A percentile compares a stretch with the other conserved stretches of the same genome.
phyloP scores from a whole-genome alignment of 495 filamentous ascomycete species.

The Penicillium canescens region DNA sequence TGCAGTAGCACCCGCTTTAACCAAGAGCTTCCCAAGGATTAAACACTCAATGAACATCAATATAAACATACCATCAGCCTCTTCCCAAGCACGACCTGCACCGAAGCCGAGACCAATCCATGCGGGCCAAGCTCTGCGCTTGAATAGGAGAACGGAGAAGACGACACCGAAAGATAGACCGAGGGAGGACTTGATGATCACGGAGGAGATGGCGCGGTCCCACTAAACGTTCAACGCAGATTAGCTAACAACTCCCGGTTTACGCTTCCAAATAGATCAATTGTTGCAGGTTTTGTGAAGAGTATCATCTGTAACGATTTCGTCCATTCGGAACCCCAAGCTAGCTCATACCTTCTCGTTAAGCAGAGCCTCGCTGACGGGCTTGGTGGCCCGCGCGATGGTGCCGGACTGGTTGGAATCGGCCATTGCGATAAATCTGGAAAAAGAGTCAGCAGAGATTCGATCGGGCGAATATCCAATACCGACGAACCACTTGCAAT shows the following conservation, averaged over 20 bases:
- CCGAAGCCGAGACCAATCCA: conserved; percentile 92
- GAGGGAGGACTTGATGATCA: conserved; percentile 91
- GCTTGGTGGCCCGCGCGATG: conserved; percentile 60
- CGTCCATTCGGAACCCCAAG: background rate
- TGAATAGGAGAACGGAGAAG: conserved; percentile 97
- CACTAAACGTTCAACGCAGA: conserved; percentile 59
- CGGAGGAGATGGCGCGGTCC: conserved; percentile 95
- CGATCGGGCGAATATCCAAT: background rate
- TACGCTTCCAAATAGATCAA: background rate
- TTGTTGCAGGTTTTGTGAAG: background rate
- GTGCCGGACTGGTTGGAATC: conserved; percentile 53
- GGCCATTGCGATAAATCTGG: conserved; percentile 52
- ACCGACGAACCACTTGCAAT: conserved; percentile 2
- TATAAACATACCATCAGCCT: conserved; percentile 56
- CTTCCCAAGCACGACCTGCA: conserved; percentile 93
- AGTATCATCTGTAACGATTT: background rate
- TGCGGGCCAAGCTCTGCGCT: conserved; percentile 93
- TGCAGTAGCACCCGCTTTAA: background rate
- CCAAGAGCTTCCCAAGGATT: background rate
- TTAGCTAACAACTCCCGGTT: conserved; percentile 20
- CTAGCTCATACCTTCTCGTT: conserved; percentile 81
- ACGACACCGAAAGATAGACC: conserved; percentile 95
- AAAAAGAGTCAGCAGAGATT: background rate
- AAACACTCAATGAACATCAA: conserved; percentile 2
- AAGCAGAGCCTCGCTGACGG: conserved; percentile 88